Conservation (phyloP, 345 rosid species). For the Chamaenerion angustifolium region DNA sequence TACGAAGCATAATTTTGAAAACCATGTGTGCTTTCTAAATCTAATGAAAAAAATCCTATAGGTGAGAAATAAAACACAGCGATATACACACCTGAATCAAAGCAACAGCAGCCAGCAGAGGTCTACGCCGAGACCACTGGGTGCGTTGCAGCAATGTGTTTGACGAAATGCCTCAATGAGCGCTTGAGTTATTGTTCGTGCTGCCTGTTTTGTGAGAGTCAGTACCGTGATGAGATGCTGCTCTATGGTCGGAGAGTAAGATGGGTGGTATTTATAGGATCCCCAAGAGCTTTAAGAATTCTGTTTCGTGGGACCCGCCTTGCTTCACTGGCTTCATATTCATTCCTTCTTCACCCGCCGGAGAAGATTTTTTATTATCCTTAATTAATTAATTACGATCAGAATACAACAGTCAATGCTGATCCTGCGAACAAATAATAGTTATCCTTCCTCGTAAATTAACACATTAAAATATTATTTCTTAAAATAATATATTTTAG, state of each 20-base stretch:
- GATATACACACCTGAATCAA: not conserved
- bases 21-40: too few relatives aligned
- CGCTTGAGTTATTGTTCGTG: not conserved
- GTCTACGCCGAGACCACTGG: slow-evolving; percentile 27
- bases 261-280: slow-evolving; percentile 40
- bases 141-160: slow-evolving; percentile 18
- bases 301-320: slow-evolving; percentile 55
- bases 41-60: not conserved
- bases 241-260: slow-evolving; percentile 6
- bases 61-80: not conserved
- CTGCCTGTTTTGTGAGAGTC: too few relatives aligned
- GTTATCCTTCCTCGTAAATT: too few relatives aligned
- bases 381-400: too few relatives aligned
- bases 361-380: too few relatives aligned
- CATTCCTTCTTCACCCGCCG: too few relatives aligned
- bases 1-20: too few relatives aligned
- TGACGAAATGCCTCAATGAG: not conserved
- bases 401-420: too few relatives aligned
- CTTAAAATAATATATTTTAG: too few relatives aligned
- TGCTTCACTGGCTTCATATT: not conserved
- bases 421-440: too few relatives aligned
- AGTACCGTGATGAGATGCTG: slow-evolving; percentile 13
- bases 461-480: too few relatives aligned
- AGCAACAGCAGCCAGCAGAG: slow-evolving; percentile 18
- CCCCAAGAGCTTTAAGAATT: slow-evolving; percentile 21